Percentiles rank a stretch among this genome's conserved stretches.
phyloP scores from a whole-genome alignment of 2,329 filamentous ascomycete species.

The Pseudocercospora cruenta region DNA sequence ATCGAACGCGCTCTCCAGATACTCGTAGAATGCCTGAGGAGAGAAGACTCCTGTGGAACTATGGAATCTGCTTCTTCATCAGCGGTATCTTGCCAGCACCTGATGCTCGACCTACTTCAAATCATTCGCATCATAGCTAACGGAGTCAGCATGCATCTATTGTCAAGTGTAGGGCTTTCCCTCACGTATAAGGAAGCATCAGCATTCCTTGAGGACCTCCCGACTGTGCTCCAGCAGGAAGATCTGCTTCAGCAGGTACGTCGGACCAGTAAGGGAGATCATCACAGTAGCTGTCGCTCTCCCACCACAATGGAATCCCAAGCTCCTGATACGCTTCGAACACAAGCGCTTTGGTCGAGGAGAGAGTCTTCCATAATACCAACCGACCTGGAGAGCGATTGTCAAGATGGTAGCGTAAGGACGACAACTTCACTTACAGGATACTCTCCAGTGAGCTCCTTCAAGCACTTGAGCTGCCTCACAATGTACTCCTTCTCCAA shows the following conservation, averaged over 20 bases:
- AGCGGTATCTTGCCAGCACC: background rate
- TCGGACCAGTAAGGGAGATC: slow-evolving; percentile 61
- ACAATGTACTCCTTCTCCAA: slow-evolving; percentile 53
- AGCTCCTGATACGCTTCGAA: slow-evolving; percentile 57
- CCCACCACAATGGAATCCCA: slow-evolving; percentile 54
- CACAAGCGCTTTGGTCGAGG: slow-evolving; percentile 51
- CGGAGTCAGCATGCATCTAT: background rate
- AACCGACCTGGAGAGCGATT: slow-evolving; percentile 37
- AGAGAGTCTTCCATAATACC: slow-evolving; percentile 54
- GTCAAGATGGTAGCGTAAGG: background rate
- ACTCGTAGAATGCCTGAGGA: slow-evolving; percentile 48
- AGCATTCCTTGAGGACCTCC: slow-evolving; percentile 52
- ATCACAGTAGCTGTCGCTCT: slow-evolving; percentile 56
- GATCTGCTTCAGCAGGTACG: slow-evolving; percentile 13
- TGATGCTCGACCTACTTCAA: slow-evolving; percentile 46
- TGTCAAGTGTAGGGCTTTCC: background rate
- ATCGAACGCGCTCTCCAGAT: slow-evolving; percentile 58
- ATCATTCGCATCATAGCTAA: slow-evolving; percentile 54
- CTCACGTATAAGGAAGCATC: slow-evolving; percentile 58
- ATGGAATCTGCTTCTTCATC: background rate
- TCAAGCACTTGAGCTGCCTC: slow-evolving; percentile 40
- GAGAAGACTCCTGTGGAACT: slow-evolving; percentile 48
- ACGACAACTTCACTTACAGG: slow-evolving; percentile 33
- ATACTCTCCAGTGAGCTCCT: slow-evolving; percentile 50
- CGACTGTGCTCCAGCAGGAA: slow-evolving; percentile 50